Percentiles rank a stretch among this genome's conserved stretches.
Conservation (phyloP, 1,139 yeast species). For the Debaryomycetaceae sp. region DNA sequence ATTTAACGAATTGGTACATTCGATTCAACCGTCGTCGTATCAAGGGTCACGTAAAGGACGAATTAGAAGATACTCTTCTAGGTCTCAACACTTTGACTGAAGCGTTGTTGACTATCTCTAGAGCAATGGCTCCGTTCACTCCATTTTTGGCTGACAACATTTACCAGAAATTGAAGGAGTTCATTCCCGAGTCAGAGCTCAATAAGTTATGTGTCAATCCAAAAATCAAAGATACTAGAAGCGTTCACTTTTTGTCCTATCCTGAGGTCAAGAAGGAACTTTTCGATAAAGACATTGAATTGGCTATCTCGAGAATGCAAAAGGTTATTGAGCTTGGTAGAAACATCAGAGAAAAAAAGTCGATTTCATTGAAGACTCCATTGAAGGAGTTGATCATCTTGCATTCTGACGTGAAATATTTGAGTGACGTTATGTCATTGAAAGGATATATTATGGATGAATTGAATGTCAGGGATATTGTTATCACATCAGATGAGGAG, state of each 20-base stretch:
- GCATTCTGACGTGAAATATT: slow-evolving; percentile 71
- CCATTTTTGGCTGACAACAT: slow-evolving; percentile 93
- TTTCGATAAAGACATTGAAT: slow-evolving; percentile 73
- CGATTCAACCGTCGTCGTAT: slow-evolving; percentile 97
- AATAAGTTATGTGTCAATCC: slow-evolving; percentile 40
- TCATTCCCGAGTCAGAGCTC: slow-evolving; percentile 55
- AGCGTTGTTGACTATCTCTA: slow-evolving; percentile 79
- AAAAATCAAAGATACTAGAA: slow-evolving; percentile 55
- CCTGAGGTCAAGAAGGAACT: slow-evolving; percentile 84
- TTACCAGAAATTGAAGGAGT: slow-evolving; percentile 68
- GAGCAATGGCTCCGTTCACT: slow-evolving; percentile 99
- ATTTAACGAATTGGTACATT: slow-evolving; percentile 97
- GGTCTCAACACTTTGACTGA: slow-evolving; percentile 91
- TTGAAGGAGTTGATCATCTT: slow-evolving; percentile 82
- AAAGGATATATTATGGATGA: slow-evolving; percentile 82
- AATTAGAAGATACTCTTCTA: slow-evolving; percentile 73
- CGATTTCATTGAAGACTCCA: slow-evolving; percentile 92
- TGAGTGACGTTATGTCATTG: slow-evolving; percentile 75
- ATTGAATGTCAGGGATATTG: slow-evolving; percentile 83
- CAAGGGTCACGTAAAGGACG: slow-evolving; percentile 78
- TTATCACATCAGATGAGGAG: slow-evolving; percentile 87
- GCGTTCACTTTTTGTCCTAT: slow-evolving; percentile 89
- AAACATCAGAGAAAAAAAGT: slow-evolving; percentile 92
- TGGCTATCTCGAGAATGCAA: slow-evolving; percentile 94
- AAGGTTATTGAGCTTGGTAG: slow-evolving; percentile 95